phyloP scores from a whole-genome alignment of 2,329 filamentous ascomycete genomes.

The Niveomyces coronatus region DNA sequence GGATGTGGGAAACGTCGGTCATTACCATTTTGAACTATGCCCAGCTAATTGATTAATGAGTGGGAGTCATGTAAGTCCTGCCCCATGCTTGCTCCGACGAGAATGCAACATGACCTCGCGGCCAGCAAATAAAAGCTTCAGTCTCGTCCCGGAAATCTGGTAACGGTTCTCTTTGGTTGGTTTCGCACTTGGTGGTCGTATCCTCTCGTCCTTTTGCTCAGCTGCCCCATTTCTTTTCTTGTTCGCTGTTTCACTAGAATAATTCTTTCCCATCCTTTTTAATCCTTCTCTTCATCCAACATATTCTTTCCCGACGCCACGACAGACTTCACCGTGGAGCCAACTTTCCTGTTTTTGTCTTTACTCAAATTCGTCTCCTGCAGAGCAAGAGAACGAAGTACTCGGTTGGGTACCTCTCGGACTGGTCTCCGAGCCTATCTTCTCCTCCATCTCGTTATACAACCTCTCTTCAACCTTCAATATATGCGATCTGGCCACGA shows the following conservation, averaged over 20 bases:
- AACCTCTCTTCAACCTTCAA: too few relatives aligned
- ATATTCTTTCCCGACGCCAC: not conserved
- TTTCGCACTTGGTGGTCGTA: slow-evolving; percentile 8
- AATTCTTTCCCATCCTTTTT: slow-evolving; percentile 4
- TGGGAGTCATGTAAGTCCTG: slow-evolving; percentile 5
- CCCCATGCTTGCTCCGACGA: slow-evolving; percentile 7
- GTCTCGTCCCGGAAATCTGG: slow-evolving; percentile 10
- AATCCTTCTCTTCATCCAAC: slow-evolving; percentile 2
- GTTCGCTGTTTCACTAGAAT: slow-evolving; percentile 4
- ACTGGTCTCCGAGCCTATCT: too few relatives aligned
- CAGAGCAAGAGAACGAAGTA: too few relatives aligned
- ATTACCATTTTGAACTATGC: not conserved
- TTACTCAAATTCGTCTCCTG: too few relatives aligned
- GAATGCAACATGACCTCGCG: slow-evolving; percentile 9
- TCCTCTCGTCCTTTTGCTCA: slow-evolving; percentile 9
- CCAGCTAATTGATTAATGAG: not conserved
- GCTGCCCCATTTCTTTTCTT: slow-evolving; percentile 9
- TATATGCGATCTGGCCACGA: too few relatives aligned
- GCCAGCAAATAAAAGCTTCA: slow-evolving; percentile 10
- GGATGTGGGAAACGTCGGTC: not conserved
- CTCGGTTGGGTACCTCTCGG: too few relatives aligned
- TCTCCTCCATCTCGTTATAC: too few relatives aligned
- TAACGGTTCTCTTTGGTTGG: slow-evolving; percentile 9
- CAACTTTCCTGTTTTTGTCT: not conserved
- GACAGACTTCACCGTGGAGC: not conserved